phyloP scores from a whole-genome alignment of 257 asterid species.

The Cinchona pubescens region DNA sequence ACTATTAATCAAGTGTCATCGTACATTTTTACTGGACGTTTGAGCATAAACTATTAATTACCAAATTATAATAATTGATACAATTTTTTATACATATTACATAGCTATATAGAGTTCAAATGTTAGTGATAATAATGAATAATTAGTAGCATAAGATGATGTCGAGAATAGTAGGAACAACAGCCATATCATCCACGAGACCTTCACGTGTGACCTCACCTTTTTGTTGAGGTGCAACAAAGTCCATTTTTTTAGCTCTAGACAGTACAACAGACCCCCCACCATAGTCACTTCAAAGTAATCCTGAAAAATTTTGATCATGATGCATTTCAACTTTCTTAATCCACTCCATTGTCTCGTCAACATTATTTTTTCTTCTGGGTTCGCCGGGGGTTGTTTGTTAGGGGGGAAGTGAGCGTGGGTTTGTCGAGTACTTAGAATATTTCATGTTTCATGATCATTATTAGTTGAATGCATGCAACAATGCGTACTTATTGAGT shows the following conservation, averaged over 20 bases:
- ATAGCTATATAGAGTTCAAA: neutral
- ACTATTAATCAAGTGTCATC: conserved; percentile 17
- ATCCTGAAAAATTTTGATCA: conserved; percentile 20
- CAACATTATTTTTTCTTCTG: neutral
- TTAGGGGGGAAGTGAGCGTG: too few species aligned
- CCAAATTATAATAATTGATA: too few species aligned
- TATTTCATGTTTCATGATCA: neutral
- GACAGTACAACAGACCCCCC: conserved; percentile 28
- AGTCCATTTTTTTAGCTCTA: conserved; percentile 3
- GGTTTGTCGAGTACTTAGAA: too few species aligned
- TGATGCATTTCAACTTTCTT: conserved; percentile 11
- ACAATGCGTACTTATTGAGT: neutral
- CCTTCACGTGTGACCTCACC: conserved; percentile 63
- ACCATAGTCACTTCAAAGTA: conserved; percentile 32
- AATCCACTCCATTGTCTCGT: conserved; percentile 14
- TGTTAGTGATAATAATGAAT: conserved; percentile 3
- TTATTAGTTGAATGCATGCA: neutral
- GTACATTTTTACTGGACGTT: neutral
- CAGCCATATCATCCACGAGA: conserved; percentile 37
- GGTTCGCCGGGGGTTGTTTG: too few species aligned
- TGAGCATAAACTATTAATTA: neutral
- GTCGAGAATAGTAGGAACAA: conserved; percentile 29
- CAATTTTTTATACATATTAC: neutral
- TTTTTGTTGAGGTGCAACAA: conserved; percentile 35
- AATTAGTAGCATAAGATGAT: conserved; percentile 13